Evolutionary conservation across 1,139 yeast species (phyloP), one percentile per base, ranked within the genome.

Genomic region (Kluyveromyces sp.): DNA sequence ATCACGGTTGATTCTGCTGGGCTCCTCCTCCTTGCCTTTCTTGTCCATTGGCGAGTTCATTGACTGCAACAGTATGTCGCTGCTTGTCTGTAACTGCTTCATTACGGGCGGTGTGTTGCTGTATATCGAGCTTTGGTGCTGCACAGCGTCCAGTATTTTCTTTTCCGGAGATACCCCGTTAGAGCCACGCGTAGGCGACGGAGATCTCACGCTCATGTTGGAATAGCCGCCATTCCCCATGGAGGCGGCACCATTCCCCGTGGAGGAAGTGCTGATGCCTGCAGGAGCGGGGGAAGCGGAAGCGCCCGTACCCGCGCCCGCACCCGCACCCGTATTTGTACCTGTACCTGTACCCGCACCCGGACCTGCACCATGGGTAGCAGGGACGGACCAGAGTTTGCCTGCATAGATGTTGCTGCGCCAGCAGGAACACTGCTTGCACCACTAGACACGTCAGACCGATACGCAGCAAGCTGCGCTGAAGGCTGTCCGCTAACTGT

Each of bases 1-100:
- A 42, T 61, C 67, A 10, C 63, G 53, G 39, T 55, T 59, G n/a
- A 57, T 56, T 34, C 64, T 46, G 46, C 59, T 53, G 26, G 51
- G 32, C 31, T 54, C 59, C 21, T 52, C 54, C 33, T 54, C 51
- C 35, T 37, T 31, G 21, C 44, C 45, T 21, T 31, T 40, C 8
- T 45, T 38, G 28, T 41, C 43, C 4, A 27, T 8, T 27, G 39
- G 43, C 10, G 39, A 38, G 57, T 81, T 80, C 45, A 80, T 73
- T 0, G 87, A 86, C 53, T 79, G 85, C 45, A 81, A 65, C 38
- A 81, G 64, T 4, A 83, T 79, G 50, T 69, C 72, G n/a, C 47
- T 49, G 15, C 49, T 46, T 15, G 45, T 42, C 4, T 46, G 43
- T 41, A 58, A 44, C 5, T 63, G 60, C 36, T 57, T 60, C 64